Percentiles rank a stretch among this genome's conserved stretches.
These are phyloP conservation scores for Adiantum capillusveneris DNA, from an alignment of 75 land plant genomes.

Conservation along the genomic window DNA sequence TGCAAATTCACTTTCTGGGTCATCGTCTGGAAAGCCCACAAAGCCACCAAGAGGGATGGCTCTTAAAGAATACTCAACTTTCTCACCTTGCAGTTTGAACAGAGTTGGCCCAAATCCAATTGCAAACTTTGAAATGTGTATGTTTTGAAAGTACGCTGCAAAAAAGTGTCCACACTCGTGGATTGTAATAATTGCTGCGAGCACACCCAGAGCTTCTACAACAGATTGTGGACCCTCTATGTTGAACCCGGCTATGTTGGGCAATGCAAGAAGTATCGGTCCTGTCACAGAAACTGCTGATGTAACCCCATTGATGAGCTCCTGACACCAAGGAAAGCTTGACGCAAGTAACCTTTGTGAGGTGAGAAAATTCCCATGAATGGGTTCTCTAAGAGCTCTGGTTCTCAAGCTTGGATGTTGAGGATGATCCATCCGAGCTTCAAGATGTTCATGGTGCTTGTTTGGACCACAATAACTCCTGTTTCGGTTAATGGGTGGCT, in stretches of 20 bases:
- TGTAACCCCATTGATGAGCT: too few relatives aligned
- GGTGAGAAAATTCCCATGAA: too few relatives aligned
- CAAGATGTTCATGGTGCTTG: too few relatives aligned
- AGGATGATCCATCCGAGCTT: too few relatives aligned
- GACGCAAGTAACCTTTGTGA: too few relatives aligned
- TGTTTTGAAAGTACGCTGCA: conserved; percentile 80
- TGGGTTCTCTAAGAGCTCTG: background rate
- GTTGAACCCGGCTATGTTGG: conserved; percentile 6
- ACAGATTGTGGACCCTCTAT: conserved; percentile 64
- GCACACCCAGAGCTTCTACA: conserved; percentile 58
- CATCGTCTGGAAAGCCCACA: conserved; percentile 90
- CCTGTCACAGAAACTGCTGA: too few relatives aligned
- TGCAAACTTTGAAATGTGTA: conserved; percentile 88
- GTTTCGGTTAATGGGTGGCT: too few relatives aligned
- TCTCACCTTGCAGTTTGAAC: conserved; percentile 49
- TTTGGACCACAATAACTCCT: too few relatives aligned
- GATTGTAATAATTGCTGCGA: conserved; percentile 80
- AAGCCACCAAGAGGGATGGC: conserved; percentile 92
- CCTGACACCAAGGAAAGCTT: too few relatives aligned
- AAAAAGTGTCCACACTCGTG: conserved; percentile 91
- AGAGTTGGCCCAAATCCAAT: conserved; percentile 92
- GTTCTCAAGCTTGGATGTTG: too few relatives aligned
- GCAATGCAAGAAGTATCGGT: background rate
- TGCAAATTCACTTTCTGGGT: conserved; percentile 65
- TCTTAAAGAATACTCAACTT: conserved; percentile 84